Evolutionary conservation across 176 grass and related monocot genomes (phyloP).

Genomic region (Aegilops tauschii): DNA sequence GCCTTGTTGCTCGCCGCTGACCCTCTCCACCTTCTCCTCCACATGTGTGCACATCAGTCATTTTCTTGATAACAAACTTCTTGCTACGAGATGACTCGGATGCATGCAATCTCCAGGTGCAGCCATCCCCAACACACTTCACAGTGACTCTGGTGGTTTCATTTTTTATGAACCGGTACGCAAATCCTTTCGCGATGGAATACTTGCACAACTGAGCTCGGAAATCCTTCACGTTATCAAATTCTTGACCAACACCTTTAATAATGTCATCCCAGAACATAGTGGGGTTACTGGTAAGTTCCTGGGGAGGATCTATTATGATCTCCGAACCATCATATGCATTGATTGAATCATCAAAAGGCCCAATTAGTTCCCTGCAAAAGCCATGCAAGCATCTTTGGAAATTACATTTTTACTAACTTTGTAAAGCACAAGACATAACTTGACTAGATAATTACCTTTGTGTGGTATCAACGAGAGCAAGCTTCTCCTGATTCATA

Average conservation of each 20-base stretch:
- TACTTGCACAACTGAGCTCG: conserved; percentile 94
- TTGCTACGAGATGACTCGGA: conserved; percentile 88
- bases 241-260: conserved; percentile 92
- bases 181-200: conserved; percentile 86
- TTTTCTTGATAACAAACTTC: conserved; percentile 96
- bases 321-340: conserved; percentile 52
- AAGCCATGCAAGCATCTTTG: conserved; percentile 22
- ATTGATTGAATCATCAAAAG: conserved; percentile 65
- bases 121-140: conserved; percentile 69
- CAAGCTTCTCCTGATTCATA: conserved; percentile 58
- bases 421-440: conserved; percentile 1
- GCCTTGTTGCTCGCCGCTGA: conserved; percentile 77
- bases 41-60: conserved; percentile 88
- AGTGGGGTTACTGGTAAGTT: conserved; percentile 29
- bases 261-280: conserved; percentile 67
- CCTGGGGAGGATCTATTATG: conserved; percentile 34
- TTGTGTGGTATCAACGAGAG: conserved; percentile 38
- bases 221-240: conserved; percentile 97
- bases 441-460: conserved; percentile 50
- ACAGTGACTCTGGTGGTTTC: conserved; percentile 92
- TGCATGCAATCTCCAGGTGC: conserved; percentile 86
- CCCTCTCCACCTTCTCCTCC: conserved; percentile 78
- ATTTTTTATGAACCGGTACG: conserved; percentile 92
- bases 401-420: not conserved
- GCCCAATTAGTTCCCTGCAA: conserved; percentile 44